Conservation (phyloP, 2,329 filamentous ascomycete species). For the Phyllosticta paracitricarpa region DNA sequence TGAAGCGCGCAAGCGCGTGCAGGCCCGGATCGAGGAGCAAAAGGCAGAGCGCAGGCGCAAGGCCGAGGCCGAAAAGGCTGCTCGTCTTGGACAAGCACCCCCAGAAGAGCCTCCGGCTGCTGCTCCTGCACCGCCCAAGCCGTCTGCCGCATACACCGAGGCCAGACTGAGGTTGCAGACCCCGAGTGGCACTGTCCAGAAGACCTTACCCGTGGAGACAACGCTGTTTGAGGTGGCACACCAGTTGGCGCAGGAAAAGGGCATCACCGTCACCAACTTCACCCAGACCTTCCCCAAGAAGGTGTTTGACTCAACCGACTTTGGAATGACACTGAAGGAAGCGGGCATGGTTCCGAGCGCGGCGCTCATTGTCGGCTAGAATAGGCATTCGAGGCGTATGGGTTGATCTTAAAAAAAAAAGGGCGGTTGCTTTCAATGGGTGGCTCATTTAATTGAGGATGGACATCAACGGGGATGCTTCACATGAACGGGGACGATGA, state of each 20-base stretch:
- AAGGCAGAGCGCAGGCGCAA: slow-evolving; percentile 82
- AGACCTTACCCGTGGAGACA: slow-evolving; percentile 79
- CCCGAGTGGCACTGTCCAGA: slow-evolving; percentile 64
- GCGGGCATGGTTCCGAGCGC: slow-evolving; percentile 83
- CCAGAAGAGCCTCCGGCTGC: slow-evolving; percentile 39
- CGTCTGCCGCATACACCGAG: slow-evolving; percentile 65
- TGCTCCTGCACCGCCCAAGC: slow-evolving; percentile 46
- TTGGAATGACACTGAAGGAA: slow-evolving; percentile 86
- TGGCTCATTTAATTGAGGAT: neutral
- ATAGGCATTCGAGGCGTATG: neutral
- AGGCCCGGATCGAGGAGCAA: slow-evolving; percentile 89
- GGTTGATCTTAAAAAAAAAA: neutral
- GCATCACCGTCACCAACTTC: slow-evolving; percentile 63
- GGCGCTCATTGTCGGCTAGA: slow-evolving; percentile 58
- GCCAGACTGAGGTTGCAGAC: slow-evolving; percentile 76
- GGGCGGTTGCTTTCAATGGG: neutral
- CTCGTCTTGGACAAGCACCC: slow-evolving; percentile 61
- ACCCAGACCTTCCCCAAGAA: slow-evolving; percentile 81
- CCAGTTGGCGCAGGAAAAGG: slow-evolving; percentile 60
- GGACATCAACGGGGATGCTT: neutral
- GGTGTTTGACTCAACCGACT: slow-evolving; percentile 59
- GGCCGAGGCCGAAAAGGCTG: slow-evolving; percentile 75
- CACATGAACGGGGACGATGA: neutral
- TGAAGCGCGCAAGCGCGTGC: slow-evolving; percentile 78
- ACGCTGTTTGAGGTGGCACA: slow-evolving; percentile 89